Evolutionary conservation across 345 rosid genomes (phyloP).

Genomic region (Gossypium mustelinum): DNA sequence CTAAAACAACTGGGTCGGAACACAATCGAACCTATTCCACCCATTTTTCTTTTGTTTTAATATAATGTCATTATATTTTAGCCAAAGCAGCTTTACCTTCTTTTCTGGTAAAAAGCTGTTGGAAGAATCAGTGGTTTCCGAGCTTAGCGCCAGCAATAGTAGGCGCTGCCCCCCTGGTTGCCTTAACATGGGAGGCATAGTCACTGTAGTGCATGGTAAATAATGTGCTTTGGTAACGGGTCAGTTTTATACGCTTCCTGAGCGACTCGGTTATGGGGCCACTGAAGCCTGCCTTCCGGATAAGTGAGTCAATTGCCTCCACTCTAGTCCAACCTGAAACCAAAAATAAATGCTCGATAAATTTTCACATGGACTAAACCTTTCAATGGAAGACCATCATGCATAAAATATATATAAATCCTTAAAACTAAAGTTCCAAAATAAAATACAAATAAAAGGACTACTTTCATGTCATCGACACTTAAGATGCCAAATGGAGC

Average conservation of each 20-base stretch:
- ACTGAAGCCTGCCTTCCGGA: constrained; percentile 79
- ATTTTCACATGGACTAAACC: not conserved
- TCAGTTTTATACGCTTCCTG: constrained; percentile 61
- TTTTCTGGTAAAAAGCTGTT: constrained; percentile 19
- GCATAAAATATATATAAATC: not conserved
- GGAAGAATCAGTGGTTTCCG: constrained; percentile 34
- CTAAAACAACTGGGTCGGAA: constrained; percentile 25
- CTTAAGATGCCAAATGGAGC: too few relatives aligned
- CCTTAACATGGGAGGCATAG: constrained; percentile 65
- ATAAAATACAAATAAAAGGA: not conserved
- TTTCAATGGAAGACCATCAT: not conserved
- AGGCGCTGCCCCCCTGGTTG: constrained; percentile 59
- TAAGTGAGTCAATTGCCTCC: constrained; percentile 87
- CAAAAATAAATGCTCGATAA: not conserved
- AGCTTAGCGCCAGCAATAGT: constrained; percentile 52
- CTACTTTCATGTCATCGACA: not conserved
- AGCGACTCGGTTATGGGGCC: constrained; percentile 61
- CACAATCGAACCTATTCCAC: constrained; percentile 23
- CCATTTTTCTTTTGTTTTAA: constrained; percentile 18
- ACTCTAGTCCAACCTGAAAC: constrained; percentile 70
- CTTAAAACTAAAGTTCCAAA: not conserved
- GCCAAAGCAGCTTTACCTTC: constrained; percentile 25
- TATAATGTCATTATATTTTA: not conserved
- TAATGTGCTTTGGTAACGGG: constrained; percentile 92
- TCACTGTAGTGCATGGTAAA: constrained; percentile 77